A percentile compares a stretch with the other conserved stretches of the same genome.
Evolutionary conservation across 2,329 filamentous ascomycete genomes (phyloP).

Genomic region (Talaromyces sp.): DNA sequence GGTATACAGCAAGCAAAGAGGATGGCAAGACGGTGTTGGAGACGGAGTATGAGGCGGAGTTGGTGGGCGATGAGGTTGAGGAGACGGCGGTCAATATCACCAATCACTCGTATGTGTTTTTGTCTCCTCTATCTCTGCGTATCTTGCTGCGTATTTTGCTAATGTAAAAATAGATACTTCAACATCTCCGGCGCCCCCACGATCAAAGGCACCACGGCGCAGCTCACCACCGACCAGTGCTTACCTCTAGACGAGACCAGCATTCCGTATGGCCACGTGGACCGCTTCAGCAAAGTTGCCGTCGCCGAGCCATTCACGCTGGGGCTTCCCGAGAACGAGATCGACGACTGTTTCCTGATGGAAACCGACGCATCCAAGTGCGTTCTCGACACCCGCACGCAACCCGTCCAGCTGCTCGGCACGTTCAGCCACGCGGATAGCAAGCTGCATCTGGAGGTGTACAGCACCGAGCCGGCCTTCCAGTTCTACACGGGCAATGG

Average conservation of each 20-base stretch:
- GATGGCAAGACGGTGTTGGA: constrained; percentile 64
- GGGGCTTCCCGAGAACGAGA: constrained; percentile 62
- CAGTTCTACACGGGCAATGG: constrained; percentile 92
- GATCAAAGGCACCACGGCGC: constrained; percentile 57
- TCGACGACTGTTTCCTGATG: constrained; percentile 88
- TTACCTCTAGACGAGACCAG: constrained; percentile 66
- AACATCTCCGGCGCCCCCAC: constrained; percentile 56
- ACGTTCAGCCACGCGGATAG: constrained; percentile 67
- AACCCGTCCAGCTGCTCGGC: constrained; percentile 61
- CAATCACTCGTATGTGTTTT: constrained; percentile 71
- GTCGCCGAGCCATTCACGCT: constrained; percentile 66
- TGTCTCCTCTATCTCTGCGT: background rate
- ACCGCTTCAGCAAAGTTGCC: constrained; percentile 58
- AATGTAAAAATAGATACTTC: constrained; percentile 51
- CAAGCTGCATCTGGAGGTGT: constrained; percentile 75
- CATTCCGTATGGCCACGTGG: constrained; percentile 67
- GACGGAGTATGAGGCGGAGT: constrained; percentile 83
- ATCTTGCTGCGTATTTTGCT: background rate
- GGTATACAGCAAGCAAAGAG: constrained; percentile 71
- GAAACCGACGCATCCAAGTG: constrained; percentile 56
- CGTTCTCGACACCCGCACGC: constrained; percentile 59
- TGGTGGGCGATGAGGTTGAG: constrained; percentile 68
- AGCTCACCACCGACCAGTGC: constrained; percentile 56
- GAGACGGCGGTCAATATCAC: constrained; percentile 92
- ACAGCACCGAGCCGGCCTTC: constrained; percentile 90